Evolutionary conservation across 2,329 filamentous ascomycete species (phyloP).

Genomic region (Myriosclerotinia scirpicola): DNA sequence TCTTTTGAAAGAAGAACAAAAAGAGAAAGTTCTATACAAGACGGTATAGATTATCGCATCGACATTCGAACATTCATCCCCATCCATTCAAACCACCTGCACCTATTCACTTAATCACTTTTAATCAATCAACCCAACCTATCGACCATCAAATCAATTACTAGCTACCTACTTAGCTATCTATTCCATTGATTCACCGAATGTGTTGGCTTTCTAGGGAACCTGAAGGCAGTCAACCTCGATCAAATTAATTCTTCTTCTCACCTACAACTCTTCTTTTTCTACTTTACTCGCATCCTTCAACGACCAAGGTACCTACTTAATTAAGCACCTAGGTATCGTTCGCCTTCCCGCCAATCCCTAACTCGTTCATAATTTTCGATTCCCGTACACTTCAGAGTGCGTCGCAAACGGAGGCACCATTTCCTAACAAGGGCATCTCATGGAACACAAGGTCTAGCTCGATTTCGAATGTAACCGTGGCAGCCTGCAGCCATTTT

Average conservation of each 20-base stretch:
- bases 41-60: too few relatives aligned
- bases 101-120: background rate
- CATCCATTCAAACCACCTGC: background rate
- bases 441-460: constrained; percentile 36
- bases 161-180: background rate
- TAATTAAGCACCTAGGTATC: too few relatives aligned
- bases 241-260: constrained; percentile 17
- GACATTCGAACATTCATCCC: too few relatives aligned
- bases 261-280: background rate
- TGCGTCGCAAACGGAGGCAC: constrained; percentile 35
- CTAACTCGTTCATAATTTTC: constrained; percentile 6
- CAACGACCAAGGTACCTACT: background rate
- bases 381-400: constrained; percentile 27
- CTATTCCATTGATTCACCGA: constrained; percentile 11
- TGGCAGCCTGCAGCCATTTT: constrained; percentile 35
- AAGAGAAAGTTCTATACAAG: too few relatives aligned
- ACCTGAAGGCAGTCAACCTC: constrained; percentile 20
- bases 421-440: constrained; percentile 27
- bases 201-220: constrained; percentile 26
- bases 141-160: background rate
- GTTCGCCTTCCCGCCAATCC: background rate
- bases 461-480: constrained; percentile 36
- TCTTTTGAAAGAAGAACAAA: background rate
- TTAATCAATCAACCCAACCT: background rate
- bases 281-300: constrained; percentile 9